A percentile compares a stretch with the other conserved stretches of the same genome.
Conservation (phyloP, 2,329 filamentous ascomycete genomes). For the Neofusicoccum cordaticola region DNA sequence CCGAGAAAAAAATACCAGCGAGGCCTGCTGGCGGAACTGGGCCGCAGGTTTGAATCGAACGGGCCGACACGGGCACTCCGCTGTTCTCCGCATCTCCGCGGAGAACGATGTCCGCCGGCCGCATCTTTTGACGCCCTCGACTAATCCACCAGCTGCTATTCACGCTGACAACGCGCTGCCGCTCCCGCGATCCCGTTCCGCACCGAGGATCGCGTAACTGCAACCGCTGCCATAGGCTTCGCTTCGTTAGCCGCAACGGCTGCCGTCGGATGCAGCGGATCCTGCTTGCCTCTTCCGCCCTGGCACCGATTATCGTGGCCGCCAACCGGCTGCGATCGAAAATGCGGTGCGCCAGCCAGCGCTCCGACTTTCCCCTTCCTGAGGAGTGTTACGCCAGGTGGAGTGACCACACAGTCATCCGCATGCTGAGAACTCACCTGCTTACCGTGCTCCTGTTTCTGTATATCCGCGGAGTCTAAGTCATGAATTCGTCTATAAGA, state of each 20-base stretch:
- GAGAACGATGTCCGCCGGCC: background rate
- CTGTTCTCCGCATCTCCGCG: constrained; percentile 9
- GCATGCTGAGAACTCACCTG: background rate
- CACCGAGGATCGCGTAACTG: constrained; percentile 12
- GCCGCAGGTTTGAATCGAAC: background rate
- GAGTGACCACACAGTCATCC: constrained; percentile 4
- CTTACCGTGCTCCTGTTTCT: background rate
- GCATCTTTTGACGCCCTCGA: background rate
- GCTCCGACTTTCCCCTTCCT: background rate
- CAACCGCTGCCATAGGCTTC: constrained; percentile 7
- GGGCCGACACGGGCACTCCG: background rate
- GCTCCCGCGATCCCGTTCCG: background rate
- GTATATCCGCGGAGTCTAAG: constrained; percentile 8
- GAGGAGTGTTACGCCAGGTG: background rate
- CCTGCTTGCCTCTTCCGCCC: background rate
- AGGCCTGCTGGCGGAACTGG: no score
- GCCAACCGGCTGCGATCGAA: background rate
- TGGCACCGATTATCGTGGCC: background rate
- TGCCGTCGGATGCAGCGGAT: background rate
- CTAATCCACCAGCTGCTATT: background rate
- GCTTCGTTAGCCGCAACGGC: background rate
- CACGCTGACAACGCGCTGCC: background rate
- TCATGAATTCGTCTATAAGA: background rate
- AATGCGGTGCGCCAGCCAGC: background rate
- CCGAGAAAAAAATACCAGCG: background rate